Base-by-base conservation (phyloP, 2,329 filamentous ascomycete genomes). In the Myotisia sp. region DNA sequence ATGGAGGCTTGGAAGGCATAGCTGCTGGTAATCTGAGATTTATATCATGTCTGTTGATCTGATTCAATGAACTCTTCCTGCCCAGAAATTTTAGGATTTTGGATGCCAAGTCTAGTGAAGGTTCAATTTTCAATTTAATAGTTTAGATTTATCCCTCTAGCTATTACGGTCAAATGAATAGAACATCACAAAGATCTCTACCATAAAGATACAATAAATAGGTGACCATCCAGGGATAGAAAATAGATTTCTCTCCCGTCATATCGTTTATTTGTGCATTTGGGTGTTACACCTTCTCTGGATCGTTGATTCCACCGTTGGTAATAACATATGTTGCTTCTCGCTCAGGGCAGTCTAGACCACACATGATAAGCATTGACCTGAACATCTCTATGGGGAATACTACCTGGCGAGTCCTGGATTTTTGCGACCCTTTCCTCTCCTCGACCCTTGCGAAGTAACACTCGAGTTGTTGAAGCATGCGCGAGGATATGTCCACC, bases 271-370 rank as follows among this genome's bases (percentile, higher is more conserved):
- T 24, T 12, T 24, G 22, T 24, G 8, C 22, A 12, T 24, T 27
- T 12, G 26, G 13, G 13, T 30, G 32, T 52, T 44, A 76, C 21
- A 63, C 59, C 52, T 76, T 76, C 44, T 78, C 74, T 1, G 74
- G 69, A 49, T 79, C 74, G 38, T 68, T 74, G 54, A 79, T 78
- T 21, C 75, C 75, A 20, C 75, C 76, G 41, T 68, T 74, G 18
- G 74, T 79, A 45, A 80, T 80, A 42, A 79, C 65, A 52, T 80
- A 80, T 2, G 70, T 79, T 17, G 76, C 74, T 53, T 80, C 75
- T 31, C 66, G 66, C 51, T 80, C 75, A 4, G 76, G 74, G 47
- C 75, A 78, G 46, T 79, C 75, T 73, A 16, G 41, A 40, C n/a
- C 8, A 47, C 44, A 26, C 42, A 29, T 35, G 45, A 39, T 30